Evolutionary conservation across 352 stramenopile genomes (phyloP).

Genomic region (Pythium coloratum): DNA sequence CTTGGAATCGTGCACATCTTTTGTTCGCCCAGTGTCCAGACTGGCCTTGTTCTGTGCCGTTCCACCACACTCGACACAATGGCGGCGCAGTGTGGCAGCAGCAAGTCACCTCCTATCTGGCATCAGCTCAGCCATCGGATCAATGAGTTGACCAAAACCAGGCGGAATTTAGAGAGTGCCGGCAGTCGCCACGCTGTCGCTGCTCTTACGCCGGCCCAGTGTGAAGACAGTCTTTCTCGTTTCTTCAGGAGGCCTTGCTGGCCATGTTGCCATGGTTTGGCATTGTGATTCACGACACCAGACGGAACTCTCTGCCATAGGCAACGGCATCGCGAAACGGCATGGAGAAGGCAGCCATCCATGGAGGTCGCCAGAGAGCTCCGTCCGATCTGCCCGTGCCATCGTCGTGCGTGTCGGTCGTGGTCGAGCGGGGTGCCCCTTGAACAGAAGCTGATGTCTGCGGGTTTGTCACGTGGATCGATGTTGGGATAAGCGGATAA

Average conservation of each 20-base stretch:
- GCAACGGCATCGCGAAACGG: too few relatives aligned
- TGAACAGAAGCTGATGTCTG: not conserved
- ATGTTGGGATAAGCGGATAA: not conserved
- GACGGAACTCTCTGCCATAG: not conserved
- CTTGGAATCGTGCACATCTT: slow-evolving; percentile 2
- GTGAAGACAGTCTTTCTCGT: not conserved
- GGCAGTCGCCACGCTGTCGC: not conserved
- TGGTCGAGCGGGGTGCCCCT: not conserved
- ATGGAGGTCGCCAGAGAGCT: too few relatives aligned
- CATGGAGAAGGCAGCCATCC: too few relatives aligned
- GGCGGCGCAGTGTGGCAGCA: not conserved
- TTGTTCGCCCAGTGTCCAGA: slow-evolving; percentile 1
- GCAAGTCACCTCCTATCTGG: slow-evolving; percentile 1
- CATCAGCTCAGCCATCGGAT: not conserved
- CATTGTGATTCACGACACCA: not conserved
- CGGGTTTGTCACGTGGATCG: not conserved
- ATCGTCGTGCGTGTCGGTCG: not conserved
- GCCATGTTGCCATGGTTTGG: not conserved
- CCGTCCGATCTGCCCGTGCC: too few relatives aligned
- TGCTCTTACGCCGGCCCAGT: too few relatives aligned
- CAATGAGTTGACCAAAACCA: slow-evolving; percentile 2
- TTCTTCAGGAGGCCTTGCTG: not conserved
- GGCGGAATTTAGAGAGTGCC: not conserved
- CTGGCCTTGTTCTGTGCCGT: not conserved
- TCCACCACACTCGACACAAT: not conserved